Conservation (phyloP, 306 rosid genomes). For the Alnus glutinosa region DNA sequence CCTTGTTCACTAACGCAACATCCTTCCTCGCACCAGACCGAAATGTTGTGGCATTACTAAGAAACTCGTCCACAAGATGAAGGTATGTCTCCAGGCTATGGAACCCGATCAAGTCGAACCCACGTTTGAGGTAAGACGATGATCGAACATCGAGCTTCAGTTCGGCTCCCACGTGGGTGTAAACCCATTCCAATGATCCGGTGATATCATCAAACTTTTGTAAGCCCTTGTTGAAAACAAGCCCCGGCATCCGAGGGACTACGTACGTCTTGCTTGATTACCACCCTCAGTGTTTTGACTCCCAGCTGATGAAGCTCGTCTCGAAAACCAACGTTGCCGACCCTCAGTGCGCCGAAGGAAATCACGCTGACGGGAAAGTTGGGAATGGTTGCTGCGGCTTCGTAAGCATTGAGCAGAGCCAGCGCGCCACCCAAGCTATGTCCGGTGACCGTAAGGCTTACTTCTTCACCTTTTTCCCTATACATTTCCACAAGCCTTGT, state of each 20-base stretch:
- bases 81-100: conserved; percentile 68
- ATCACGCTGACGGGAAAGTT: conserved; percentile 47
- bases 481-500: conserved; percentile 6
- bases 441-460: conserved; percentile 68
- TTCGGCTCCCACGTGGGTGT: conserved; percentile 56
- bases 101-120: conserved; percentile 46
- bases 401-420: conserved; percentile 61
- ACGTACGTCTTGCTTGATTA: conserved; percentile 52
- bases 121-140: conserved; percentile 56
- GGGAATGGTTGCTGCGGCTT: conserved; percentile 38
- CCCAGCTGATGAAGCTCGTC: conserved; percentile 53
- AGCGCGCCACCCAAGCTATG: conserved; percentile 80
- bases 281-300: conserved; percentile 46
- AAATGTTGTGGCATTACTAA: conserved; percentile 27
- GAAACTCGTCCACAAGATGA: conserved; percentile 67
- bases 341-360: conserved; percentile 75
- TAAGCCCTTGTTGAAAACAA: conserved; percentile 49
- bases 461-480: conserved; percentile 45
- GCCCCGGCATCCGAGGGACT: conserved; percentile 59
- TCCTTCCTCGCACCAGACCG: conserved; percentile 61
- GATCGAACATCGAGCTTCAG: conserved; percentile 49
- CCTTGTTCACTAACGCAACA: conserved; percentile 65
- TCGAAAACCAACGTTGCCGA: conserved; percentile 61
- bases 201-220: conserved; percentile 45
- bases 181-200: conserved; percentile 52